These are phyloP conservation scores for Cladophialophora chaetospira DNA, from an alignment of 2,329 filamentous ascomycete species.

Conservation along the genomic window DNA sequence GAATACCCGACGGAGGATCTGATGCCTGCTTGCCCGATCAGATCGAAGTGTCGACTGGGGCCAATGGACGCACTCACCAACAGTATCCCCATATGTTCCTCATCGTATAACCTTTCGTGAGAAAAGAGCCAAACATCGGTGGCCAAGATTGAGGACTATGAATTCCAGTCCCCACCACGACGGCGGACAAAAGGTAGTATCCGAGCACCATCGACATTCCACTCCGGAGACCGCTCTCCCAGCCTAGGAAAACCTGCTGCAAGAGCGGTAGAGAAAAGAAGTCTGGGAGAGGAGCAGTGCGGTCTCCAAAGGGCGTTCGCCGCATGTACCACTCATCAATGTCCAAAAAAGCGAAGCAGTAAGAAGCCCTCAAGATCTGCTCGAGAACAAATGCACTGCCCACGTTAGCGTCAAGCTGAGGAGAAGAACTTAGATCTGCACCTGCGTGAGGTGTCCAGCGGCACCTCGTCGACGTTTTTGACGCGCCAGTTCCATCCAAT, in stretches of 20 bases:
- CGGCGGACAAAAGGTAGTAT: conserved; percentile 19
- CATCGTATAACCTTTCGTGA: conserved; percentile 22
- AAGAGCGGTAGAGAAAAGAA: conserved; percentile 20
- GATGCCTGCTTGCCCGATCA: conserved; percentile 20
- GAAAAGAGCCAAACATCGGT: conserved; percentile 24
- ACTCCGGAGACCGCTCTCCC: conserved; percentile 16
- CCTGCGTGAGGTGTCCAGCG: conserved; percentile 11
- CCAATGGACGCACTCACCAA: conserved; percentile 6
- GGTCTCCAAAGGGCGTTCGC: conserved; percentile 3
- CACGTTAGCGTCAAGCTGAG: neutral
- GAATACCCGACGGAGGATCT: conserved; percentile 24
- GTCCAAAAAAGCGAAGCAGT: conserved; percentile 19
- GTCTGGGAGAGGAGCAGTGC: neutral
- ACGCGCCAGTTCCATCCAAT: conserved; percentile 62
- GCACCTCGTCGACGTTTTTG: conserved; percentile 23
- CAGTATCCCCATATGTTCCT: conserved; percentile 26
- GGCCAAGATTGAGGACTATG: conserved; percentile 23
- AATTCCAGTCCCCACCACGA: conserved; percentile 11
- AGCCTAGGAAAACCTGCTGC: conserved; percentile 16
- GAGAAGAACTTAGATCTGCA: neutral
- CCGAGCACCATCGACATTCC: conserved; percentile 21
- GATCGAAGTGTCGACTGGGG: neutral
- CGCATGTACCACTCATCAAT: conserved; percentile 19
- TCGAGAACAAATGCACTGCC: conserved; percentile 18
- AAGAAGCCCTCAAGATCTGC: conserved; percentile 12